Conservation (phyloP, 805 yeast species). For the Jamesozyma spencerorum region DNA sequence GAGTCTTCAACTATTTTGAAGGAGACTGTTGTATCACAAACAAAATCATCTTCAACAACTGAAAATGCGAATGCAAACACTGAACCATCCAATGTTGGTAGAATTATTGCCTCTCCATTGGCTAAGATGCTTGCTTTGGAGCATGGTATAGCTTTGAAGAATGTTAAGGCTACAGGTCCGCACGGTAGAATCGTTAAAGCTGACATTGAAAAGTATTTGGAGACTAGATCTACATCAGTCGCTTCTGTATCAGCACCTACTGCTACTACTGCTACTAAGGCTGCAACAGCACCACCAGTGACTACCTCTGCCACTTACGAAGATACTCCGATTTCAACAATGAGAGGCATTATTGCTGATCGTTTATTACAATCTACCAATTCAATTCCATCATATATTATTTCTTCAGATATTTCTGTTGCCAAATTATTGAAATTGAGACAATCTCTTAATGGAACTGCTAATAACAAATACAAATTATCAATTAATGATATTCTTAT, state of each 20-base stretch:
- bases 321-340: constrained; percentile 78
- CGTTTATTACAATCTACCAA: constrained; percentile 82
- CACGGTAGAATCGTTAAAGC: constrained; percentile 85
- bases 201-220: constrained; percentile 70
- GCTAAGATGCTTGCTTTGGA: constrained; percentile 92
- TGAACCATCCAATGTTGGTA: constrained; percentile 27
- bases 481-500: constrained; percentile 90
- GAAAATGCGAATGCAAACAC: background rate
- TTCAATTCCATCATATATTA: constrained; percentile 84
- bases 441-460: constrained; percentile 73
- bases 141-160: constrained; percentile 78
- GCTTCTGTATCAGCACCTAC: constrained; percentile 34
- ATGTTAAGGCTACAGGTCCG: constrained; percentile 88
- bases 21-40: background rate
- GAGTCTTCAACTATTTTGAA: constrained; percentile 36
- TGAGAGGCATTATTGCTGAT: constrained; percentile 90
- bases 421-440: constrained; percentile 86
- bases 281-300: constrained; percentile 38
- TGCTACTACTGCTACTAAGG: constrained; percentile 34
- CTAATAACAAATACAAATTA: constrained; percentile 80
- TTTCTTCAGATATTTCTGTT: constrained; percentile 79
- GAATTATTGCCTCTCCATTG: constrained; percentile 89
- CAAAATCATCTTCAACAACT: background rate
- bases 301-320: constrained; percentile 53
- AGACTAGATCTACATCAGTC: constrained; percentile 15